Base-by-base conservation (phyloP, 1,284 basidiomycete genomes). In the Flammula alnicola region DNA sequence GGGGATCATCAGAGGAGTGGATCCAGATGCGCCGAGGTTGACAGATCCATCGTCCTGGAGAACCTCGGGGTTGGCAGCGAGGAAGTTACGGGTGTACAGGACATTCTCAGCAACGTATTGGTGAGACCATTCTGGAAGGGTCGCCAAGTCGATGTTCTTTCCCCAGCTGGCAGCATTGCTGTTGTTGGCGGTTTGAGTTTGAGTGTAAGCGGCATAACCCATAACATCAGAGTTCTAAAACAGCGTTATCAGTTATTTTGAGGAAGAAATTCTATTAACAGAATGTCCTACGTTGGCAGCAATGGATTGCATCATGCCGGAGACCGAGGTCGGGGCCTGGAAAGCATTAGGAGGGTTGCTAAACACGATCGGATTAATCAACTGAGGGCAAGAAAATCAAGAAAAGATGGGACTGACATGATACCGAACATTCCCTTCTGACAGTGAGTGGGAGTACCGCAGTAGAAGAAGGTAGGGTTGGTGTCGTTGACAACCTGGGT, bases 361-460 rank as follows among this genome's bases (percentile, higher is more conserved):
- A 40, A 39, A 26, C 9, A 37, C 52, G 44, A 44, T 52, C 11
- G 62, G 44, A 32, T 47, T 39, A 32, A 38, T 17, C 27, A 16
- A 37, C n/a, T 16, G n/a, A n/a, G n/a, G n/a, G 50, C 12, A 5
- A 20, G 32, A 26, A 25, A 14, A 50, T 25, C 5, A 30, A 11
- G 17, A 16, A 22, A 35, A 14, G 29, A 17, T 23, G 44, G 3
- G 23, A 58, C 71, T 37, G 60, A 75, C 75, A 88, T 81, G 70
- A 88, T 80, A 72, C 86, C 87, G 66, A 88, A 90, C 87, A 91
- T 91, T 59, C 88, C 88, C 77, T 86, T 83, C 64, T 82, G 69
- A 63, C 86, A 90, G 65, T 90, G 87, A 49, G 58, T 69, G 44
- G 84, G 79, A 40, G 80, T 78, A 51, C 72, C 83, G 65, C 88